A percentile compares a stretch with the other conserved stretches of the same genome.
These are phyloP conservation scores for Beauveria caledonica DNA, from an alignment of 2,329 filamentous ascomycete species.

Conservation along the genomic window DNA sequence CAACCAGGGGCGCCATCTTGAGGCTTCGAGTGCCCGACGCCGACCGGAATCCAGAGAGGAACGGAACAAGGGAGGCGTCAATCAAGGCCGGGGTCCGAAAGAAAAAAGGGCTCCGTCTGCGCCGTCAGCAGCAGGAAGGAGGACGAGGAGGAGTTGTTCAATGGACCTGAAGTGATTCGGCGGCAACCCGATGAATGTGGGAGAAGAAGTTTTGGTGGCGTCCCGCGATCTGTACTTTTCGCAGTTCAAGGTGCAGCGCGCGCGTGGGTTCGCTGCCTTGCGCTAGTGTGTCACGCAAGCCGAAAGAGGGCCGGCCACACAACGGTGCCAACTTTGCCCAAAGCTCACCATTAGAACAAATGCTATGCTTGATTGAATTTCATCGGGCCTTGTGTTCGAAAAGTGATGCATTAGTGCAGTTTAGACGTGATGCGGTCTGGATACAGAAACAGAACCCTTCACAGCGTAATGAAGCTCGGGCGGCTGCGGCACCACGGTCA, in stretches of 20 bases:
- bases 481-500: too few species aligned
- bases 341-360: too few species aligned
- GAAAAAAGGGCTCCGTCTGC: neutral
- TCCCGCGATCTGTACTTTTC: slow-evolving; percentile 13
- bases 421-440: too few species aligned
- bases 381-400: too few species aligned
- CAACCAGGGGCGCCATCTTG: slow-evolving; percentile 71
- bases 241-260: neutral
- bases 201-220: slow-evolving; percentile 1
- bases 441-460: too few species aligned
- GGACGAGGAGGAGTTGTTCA: neutral
- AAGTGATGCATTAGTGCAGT: too few species aligned
- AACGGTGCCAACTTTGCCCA: too few species aligned
- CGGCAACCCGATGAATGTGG: slow-evolving; percentile 5
- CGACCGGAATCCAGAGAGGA: neutral
- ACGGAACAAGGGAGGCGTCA: neutral
- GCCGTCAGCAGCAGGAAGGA: neutral
- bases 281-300: neutral
- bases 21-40: neutral
- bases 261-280: slow-evolving; percentile 6
- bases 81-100: neutral
- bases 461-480: too few species aligned
- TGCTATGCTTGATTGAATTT: too few species aligned
- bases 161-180: neutral
- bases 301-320: neutral